These are phyloP conservation scores for Musa acuminata DNA, from an alignment of 176 grass and related monocot genomes.

Conservation along the genomic window DNA sequence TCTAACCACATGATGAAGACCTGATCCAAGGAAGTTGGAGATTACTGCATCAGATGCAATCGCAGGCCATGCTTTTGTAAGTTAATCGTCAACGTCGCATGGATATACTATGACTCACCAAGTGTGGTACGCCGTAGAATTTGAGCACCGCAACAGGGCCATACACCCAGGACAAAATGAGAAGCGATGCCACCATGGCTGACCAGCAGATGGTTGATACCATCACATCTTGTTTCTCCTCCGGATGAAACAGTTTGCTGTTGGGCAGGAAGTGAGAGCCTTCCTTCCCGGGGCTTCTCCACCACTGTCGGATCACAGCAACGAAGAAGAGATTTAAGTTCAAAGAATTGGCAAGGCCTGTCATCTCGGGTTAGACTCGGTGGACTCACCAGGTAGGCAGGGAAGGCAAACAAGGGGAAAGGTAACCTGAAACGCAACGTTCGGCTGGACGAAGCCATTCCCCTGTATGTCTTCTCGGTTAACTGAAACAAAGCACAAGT, in stretches of 20 bases:
- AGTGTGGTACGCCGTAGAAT: conserved; percentile 52
- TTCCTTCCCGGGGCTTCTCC: conserved; percentile 55
- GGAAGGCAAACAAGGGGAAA: conserved; percentile 62
- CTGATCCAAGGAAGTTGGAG: conserved; percentile 18
- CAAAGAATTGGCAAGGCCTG: neutral
- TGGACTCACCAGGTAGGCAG: conserved; percentile 56
- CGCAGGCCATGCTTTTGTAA: too few relatives aligned
- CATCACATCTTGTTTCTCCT: conserved; percentile 46
- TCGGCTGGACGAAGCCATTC: conserved; percentile 30
- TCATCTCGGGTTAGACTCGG: neutral
- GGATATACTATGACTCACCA: conserved; percentile 29
- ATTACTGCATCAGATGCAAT: neutral
- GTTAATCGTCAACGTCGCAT: too few relatives aligned
- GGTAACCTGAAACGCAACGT: conserved; percentile 52
- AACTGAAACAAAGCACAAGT: conserved; percentile 29
- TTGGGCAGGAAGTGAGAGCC: conserved; percentile 71
- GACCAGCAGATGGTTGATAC: conserved; percentile 64
- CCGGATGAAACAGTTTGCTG: conserved; percentile 59
- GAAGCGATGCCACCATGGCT: conserved; percentile 37
- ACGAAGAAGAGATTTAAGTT: neutral
- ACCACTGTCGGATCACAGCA: conserved; percentile 32
- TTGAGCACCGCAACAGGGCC: conserved; percentile 41
- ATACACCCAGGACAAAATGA: conserved; percentile 26
- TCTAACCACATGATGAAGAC: conserved; percentile 87
- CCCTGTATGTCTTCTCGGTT: conserved; percentile 49